Percentiles rank a stretch among this genome's conserved stretches.
Evolutionary conservation across 1,139 yeast species (phyloP).

Genomic region (Blastobotrys apis): DNA sequence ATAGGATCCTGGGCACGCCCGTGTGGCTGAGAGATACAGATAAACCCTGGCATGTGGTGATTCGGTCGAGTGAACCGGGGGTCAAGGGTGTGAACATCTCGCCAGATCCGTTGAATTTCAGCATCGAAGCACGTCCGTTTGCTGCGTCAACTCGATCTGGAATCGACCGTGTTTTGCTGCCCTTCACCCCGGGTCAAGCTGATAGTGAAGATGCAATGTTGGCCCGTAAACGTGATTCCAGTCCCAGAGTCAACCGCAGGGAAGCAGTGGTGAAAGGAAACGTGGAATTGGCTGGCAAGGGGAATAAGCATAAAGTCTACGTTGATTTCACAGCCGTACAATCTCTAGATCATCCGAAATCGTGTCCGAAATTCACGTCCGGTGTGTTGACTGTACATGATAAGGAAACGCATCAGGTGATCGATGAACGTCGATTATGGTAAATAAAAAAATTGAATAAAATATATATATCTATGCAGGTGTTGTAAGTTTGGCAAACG

Average conservation of each 20-base stretch:
- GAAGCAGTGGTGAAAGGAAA: constrained; percentile 25
- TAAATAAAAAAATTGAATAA: neutral
- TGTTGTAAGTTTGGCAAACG: constrained; percentile 15
- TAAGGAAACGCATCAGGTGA: neutral
- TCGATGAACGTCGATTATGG: constrained; percentile 12
- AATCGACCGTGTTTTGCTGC: constrained; percentile 21
- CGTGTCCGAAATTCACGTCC: constrained; percentile 20
- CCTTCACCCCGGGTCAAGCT: constrained; percentile 22
- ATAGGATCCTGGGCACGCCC: constrained; percentile 21
- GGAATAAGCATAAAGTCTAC: constrained; percentile 2
- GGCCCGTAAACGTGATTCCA: constrained; percentile 7
- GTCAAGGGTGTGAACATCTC: constrained; percentile 22
- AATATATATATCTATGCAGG: neutral
- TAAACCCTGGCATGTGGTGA: constrained; percentile 17
- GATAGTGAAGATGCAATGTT: constrained; percentile 22
- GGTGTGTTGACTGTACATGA: constrained; percentile 9
- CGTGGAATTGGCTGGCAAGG: constrained; percentile 15
- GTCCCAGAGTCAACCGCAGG: neutral
- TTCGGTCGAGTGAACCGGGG: constrained; percentile 25
- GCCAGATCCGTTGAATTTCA: constrained; percentile 17
- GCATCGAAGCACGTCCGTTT: constrained; percentile 20
- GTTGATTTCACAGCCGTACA: constrained; percentile 21
- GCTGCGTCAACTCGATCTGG: constrained; percentile 17
- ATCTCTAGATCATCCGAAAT: constrained; percentile 20
- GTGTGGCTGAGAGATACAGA: constrained; percentile 13